Evolutionary conservation across 805 yeast species (phyloP), one percentile per base, ranked within the genome.

Genomic region (Candida coleopterorum): DNA sequence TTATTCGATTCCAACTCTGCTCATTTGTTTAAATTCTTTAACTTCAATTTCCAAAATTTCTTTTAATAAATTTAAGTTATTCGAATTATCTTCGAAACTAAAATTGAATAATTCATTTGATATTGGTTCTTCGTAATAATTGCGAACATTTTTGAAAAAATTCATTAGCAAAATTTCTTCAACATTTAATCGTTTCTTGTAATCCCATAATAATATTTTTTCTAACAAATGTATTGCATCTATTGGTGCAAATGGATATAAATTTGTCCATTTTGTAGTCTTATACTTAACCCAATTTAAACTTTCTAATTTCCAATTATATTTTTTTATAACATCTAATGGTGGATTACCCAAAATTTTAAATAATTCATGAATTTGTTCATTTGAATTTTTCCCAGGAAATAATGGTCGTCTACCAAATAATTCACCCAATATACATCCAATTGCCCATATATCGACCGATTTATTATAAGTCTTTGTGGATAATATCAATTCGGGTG

Each of bases 371-470:
- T 65, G 70, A 7, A 86, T 56, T 56, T 89, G 97, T 43, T 81
- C 82, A 42, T 75, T 48, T 39, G 81, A 80, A 55, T 79, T 79
- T 40, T 74, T 74, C 0, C 96, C 97, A 34, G 78, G 75, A 53
- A 89, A 88, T 11, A 87, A 55, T 1, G 96, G 95, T 49, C 71
- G 72, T 42, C 96, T 66, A 0, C 87, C 85, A 45, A 83, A 85
- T 33, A 89, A 64, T 56, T 89, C 97, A 2, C 81, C 95, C 41
- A 88, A 60, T 8, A 89, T 87, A 52, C 97, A 89, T 1, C 97
- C 97, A 8, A 81, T 77, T 0, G 96, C 88, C 97, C 97, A 89
- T 67, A 89, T 68, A 56, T 89, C 97, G 32, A 89, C 82, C 17
- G 72, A 56, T 38, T 82, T 82, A 3, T 78, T 72, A 52, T 86